Conservation (phyloP, 495 filamentous ascomycete species). For the Talaromyces proteolyticus region DNA sequence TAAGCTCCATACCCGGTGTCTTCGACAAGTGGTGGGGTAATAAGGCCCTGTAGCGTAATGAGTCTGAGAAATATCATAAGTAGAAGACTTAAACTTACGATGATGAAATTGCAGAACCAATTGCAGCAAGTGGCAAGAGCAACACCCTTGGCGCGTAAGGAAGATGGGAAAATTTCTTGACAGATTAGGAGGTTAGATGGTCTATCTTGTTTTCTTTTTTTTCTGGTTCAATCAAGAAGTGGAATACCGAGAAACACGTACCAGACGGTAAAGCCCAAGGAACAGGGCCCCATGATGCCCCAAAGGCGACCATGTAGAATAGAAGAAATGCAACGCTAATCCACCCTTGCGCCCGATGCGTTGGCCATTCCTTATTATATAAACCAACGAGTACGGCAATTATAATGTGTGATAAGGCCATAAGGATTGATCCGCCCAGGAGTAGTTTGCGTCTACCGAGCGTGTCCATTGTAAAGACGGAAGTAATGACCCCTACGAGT, state of each 20-base stretch:
- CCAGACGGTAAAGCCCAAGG: neutral
- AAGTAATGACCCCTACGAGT: constrained; percentile 38
- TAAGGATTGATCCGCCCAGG: constrained; percentile 46
- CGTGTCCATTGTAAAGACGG: constrained; percentile 62
- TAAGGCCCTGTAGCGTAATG: constrained; percentile 23
- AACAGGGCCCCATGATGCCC: neutral
- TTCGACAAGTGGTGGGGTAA: constrained; percentile 48
- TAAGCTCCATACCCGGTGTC: constrained; percentile 51
- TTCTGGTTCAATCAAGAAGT: no score
- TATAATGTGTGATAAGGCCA: constrained; percentile 48
- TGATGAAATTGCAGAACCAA: constrained; percentile 7
- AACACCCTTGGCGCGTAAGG: constrained; percentile 46
- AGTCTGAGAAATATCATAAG: neutral
- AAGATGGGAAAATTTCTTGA: constrained; percentile 41
- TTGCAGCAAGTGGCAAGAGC: constrained; percentile 22
- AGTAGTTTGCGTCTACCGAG: constrained; percentile 59
- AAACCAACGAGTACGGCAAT: constrained; percentile 43
- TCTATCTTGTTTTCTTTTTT: neutral
- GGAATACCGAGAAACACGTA: neutral
- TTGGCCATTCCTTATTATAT: neutral
- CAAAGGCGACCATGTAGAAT: constrained; percentile 1
- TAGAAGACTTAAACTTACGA: constrained; percentile 2
- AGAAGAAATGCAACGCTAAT: constrained; percentile 50
- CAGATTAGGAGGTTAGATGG: neutral
- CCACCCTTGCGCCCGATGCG: constrained; percentile 2